phyloP scores from a whole-genome alignment of 2,329 filamentous ascomycete species.

The Epichloe baconii region DNA sequence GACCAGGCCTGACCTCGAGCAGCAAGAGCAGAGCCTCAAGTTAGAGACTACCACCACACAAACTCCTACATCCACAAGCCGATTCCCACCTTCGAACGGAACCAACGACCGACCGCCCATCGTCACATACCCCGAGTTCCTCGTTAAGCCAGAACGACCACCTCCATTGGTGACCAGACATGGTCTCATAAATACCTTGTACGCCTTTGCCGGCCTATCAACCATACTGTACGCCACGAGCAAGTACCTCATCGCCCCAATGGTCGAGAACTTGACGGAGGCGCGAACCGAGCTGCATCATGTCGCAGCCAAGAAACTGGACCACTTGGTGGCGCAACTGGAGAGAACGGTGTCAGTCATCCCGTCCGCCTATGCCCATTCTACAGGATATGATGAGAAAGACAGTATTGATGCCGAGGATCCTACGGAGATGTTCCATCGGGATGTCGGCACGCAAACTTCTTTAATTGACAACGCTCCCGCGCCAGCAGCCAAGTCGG shows the following conservation, averaged over 20 bases:
- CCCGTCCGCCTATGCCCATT: constrained; percentile 23
- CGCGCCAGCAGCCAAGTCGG: constrained; percentile 6
- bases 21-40: not conserved
- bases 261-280: constrained; percentile 38
- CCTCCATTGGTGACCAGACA: constrained; percentile 50
- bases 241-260: constrained; percentile 53
- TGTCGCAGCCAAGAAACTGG: constrained; percentile 32
- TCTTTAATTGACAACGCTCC: constrained; percentile 22
- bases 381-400: constrained; percentile 10
- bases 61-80: constrained; percentile 6
- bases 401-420: constrained; percentile 40
- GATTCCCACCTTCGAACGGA: constrained; percentile 12
- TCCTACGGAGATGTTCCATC: constrained; percentile 68
- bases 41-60: not conserved
- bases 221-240: constrained; percentile 57
- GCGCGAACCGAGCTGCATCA: constrained; percentile 40
- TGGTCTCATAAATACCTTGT: constrained; percentile 45
- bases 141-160: constrained; percentile 40
- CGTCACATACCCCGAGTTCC: constrained; percentile 59
- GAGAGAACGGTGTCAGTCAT: constrained; percentile 48
- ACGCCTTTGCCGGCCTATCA: constrained; percentile 43
- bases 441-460: constrained; percentile 70
- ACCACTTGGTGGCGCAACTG: constrained; percentile 34
- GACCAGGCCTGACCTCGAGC: not conserved
- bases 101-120: constrained; percentile 41